Evolutionary conservation across 495 filamentous ascomycete species (phyloP).

Genomic region (Trichoderma asperelloides): DNA sequence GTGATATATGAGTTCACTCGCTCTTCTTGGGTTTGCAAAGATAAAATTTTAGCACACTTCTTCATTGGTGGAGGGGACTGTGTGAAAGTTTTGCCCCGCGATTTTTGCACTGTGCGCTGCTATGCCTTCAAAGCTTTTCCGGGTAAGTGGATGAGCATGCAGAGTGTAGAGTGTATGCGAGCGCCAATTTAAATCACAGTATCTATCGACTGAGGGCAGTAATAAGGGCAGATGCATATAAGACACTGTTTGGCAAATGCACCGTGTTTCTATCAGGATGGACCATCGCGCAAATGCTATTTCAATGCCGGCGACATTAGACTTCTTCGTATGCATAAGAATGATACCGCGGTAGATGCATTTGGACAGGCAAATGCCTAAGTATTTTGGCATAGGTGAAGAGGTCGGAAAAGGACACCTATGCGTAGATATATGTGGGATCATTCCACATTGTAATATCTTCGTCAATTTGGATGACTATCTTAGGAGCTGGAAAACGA

Average conservation of each 20-base stretch:
- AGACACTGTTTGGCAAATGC: not conserved
- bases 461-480: not conserved
- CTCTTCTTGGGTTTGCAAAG: not conserved
- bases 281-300: not conserved
- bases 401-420: not conserved
- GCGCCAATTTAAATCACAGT: too few species aligned
- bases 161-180: too few species aligned
- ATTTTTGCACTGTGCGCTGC: constrained; percentile 4
- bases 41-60: constrained; percentile 7
- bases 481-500: not conserved
- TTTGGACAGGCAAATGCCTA: too few species aligned
- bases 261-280: not conserved
- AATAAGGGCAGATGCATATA: too few species aligned
- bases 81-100: not conserved
- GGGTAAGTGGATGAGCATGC: constrained; percentile 13
- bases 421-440: not conserved
- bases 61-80: constrained; percentile 8
- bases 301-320: not conserved
- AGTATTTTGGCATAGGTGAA: not conserved
- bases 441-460: too few species aligned
- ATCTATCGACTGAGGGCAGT: too few species aligned
- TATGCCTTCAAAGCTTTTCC: not conserved
- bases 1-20: constrained; percentile 11
- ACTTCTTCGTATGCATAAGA: not conserved
- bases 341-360: too few species aligned